These are phyloP conservation scores for Pharus latifolius DNA, from an alignment of 176 grass and related monocot genomes.

Conservation along the genomic window DNA sequence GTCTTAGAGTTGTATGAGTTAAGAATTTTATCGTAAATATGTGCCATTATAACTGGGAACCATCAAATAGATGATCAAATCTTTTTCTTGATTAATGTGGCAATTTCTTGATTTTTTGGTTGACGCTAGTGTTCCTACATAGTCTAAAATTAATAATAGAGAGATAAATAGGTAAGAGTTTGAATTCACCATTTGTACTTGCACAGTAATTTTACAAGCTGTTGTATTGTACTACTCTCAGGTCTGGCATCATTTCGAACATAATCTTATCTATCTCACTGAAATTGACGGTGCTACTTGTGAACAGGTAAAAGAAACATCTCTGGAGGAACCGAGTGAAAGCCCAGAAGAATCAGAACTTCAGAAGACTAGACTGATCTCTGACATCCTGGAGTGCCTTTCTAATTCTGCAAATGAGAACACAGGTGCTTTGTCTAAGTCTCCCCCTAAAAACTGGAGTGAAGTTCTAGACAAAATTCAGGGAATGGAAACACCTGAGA, in stretches of 20 bases:
- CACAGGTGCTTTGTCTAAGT: not conserved
- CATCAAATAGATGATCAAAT: too few relatives aligned
- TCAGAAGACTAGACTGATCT: constrained; percentile 14
- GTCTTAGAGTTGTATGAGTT: too few relatives aligned
- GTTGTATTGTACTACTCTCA: not conserved
- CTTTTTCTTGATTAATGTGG: too few relatives aligned
- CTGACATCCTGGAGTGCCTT: not conserved
- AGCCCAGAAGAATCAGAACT: constrained; percentile 21
- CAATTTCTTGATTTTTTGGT: too few relatives aligned
- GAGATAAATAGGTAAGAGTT: too few relatives aligned
- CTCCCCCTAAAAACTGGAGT: not conserved
- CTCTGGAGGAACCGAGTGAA: not conserved
- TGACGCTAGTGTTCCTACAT: too few relatives aligned
- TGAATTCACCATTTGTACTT: not conserved
- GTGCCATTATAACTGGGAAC: too few relatives aligned
- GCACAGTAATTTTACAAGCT: not conserved
- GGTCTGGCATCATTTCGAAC: not conserved
- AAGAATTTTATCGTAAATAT: too few relatives aligned
- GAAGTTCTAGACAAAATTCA: not conserved
- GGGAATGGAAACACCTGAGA: not conserved
- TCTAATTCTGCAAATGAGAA: not conserved
- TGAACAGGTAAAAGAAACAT: constrained; percentile 4
- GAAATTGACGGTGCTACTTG: not conserved
- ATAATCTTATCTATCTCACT: not conserved
- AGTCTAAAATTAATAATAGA: too few relatives aligned